Evolutionary conservation across 1,139 yeast genomes (phyloP).

Genomic region (Pichia sp.): DNA sequence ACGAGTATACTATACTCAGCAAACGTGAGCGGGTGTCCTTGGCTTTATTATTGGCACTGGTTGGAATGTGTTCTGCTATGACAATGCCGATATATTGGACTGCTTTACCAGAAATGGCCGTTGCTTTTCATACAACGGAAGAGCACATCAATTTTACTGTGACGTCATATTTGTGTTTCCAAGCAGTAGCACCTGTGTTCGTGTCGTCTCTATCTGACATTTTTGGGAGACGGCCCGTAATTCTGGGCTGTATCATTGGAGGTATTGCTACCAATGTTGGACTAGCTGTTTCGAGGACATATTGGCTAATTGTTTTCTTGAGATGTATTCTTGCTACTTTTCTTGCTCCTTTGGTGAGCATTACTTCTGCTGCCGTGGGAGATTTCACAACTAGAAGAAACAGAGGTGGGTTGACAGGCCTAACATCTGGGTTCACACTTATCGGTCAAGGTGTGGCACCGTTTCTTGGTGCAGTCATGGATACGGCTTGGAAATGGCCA

Average conservation of each 20-base stretch:
- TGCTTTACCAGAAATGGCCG: conserved; percentile 52
- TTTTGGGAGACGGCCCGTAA: conserved; percentile 65
- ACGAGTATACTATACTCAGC: conserved; percentile 35
- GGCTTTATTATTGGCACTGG: conserved; percentile 39
- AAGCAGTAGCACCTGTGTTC: conserved; percentile 65
- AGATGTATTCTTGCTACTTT: conserved; percentile 69
- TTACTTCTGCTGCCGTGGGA: conserved; percentile 62
- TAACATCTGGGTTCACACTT: conserved; percentile 58
- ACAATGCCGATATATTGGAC: conserved; percentile 73
- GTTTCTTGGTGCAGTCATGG: conserved; percentile 63
- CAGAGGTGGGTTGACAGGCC: conserved; percentile 63
- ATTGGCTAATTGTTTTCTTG: conserved; percentile 50
- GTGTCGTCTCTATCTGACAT: conserved; percentile 64
- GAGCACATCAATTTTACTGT: conserved; percentile 61
- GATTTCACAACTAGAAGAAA: conserved; percentile 59
- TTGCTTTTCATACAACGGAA: conserved; percentile 48
- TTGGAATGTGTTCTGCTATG: conserved; percentile 59
- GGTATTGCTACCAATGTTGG: conserved; percentile 59
- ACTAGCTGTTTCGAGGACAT: conserved; percentile 50
- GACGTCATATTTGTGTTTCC: conserved; percentile 66
- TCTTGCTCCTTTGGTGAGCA: conserved; percentile 65
- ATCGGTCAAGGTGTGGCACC: conserved; percentile 78
- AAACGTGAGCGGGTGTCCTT: conserved; percentile 35
- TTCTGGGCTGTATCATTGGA: conserved; percentile 47
- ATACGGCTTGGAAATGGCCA: conserved; percentile 64